These are phyloP conservation scores for Marasmius fiardii DNA, from an alignment of 1,284 basidiomycete genomes.

Conservation along the genomic window DNA sequence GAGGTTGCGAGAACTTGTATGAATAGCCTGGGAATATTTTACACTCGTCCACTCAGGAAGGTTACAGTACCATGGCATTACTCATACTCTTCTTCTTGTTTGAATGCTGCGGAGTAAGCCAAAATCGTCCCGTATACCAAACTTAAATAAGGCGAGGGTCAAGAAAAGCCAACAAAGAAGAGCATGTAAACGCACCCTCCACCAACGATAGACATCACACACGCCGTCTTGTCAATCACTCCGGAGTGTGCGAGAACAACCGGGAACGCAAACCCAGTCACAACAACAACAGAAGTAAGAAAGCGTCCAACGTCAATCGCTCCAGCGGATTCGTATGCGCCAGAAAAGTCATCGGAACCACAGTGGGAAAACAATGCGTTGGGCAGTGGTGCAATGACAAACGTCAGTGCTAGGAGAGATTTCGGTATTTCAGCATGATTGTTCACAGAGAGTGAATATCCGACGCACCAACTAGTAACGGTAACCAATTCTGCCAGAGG, in stretches of 20 bases:
- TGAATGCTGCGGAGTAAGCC: conserved; percentile 84
- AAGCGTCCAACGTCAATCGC: conserved; percentile 86
- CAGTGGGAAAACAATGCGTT: conserved; percentile 90
- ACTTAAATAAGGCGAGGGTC: conserved; percentile 30
- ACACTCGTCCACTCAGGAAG: conserved; percentile 13
- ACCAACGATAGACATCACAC: conserved; percentile 92
- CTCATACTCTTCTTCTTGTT: conserved; percentile 72
- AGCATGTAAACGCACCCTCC: conserved; percentile 63
- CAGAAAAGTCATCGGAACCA: conserved; percentile 81
- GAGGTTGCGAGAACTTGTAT: not conserved
- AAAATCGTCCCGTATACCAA: conserved; percentile 95
- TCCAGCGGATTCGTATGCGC: conserved; percentile 57
- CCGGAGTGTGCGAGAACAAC: conserved; percentile 91
- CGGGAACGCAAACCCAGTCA: conserved; percentile 92
- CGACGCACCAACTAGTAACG: conserved; percentile 91
- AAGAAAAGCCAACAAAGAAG: conserved; percentile 7
- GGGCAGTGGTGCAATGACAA: conserved; percentile 93
- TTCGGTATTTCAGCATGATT: not conserved
- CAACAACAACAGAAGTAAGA: conserved; percentile 86
- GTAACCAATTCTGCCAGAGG: conserved; percentile 95
- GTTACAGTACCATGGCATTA: conserved; percentile 28
- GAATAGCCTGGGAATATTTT: conserved; percentile 3
- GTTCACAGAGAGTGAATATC: not conserved
- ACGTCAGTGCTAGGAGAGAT: conserved; percentile 74
- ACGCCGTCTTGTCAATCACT: conserved; percentile 83